Conservation (phyloP, 2,329 filamentous ascomycete species). For the Claviceps monticola region DNA sequence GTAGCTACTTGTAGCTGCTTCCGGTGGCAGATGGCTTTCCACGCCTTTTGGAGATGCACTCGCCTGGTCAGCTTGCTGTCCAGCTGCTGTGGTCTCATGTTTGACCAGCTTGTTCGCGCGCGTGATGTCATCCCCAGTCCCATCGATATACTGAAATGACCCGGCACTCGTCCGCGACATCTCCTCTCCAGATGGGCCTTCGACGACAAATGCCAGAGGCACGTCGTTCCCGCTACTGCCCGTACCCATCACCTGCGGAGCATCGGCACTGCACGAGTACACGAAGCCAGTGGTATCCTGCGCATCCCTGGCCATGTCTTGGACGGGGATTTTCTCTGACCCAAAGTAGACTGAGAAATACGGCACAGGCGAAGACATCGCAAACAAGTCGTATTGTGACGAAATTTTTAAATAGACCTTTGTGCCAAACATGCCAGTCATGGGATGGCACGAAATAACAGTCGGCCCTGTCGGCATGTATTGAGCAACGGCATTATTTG, state of each 20-base stretch:
- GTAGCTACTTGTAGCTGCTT: slow-evolving; percentile 29
- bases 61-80: slow-evolving; percentile 23
- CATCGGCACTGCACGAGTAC: slow-evolving; percentile 60
- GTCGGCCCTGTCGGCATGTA: slow-evolving; percentile 49
- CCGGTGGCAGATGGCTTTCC: slow-evolving; percentile 23
- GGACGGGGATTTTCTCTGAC: slow-evolving; percentile 49
- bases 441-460: slow-evolving; percentile 58
- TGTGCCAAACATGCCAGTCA: slow-evolving; percentile 53
- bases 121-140: slow-evolving; percentile 32
- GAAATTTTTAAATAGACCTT: slow-evolving; percentile 62
- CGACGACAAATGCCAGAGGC: slow-evolving; percentile 40
- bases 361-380: slow-evolving; percentile 38
- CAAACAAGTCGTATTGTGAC: slow-evolving; percentile 56
- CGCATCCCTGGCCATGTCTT: slow-evolving; percentile 46
- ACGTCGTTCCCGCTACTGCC: slow-evolving; percentile 35
- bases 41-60: slow-evolving; percentile 29
- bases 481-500: slow-evolving; percentile 49
- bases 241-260: slow-evolving; percentile 46
- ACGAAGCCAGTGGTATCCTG: slow-evolving; percentile 47
- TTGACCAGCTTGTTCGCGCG: slow-evolving; percentile 22
- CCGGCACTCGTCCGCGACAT: slow-evolving; percentile 34
- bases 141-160: slow-evolving; percentile 36
- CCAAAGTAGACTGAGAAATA: slow-evolving; percentile 63
- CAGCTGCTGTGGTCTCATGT: slow-evolving; percentile 24
- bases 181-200: slow-evolving; percentile 37